Conservation (phyloP, 805 yeast genomes). For the Lachancea waltii region DNA sequence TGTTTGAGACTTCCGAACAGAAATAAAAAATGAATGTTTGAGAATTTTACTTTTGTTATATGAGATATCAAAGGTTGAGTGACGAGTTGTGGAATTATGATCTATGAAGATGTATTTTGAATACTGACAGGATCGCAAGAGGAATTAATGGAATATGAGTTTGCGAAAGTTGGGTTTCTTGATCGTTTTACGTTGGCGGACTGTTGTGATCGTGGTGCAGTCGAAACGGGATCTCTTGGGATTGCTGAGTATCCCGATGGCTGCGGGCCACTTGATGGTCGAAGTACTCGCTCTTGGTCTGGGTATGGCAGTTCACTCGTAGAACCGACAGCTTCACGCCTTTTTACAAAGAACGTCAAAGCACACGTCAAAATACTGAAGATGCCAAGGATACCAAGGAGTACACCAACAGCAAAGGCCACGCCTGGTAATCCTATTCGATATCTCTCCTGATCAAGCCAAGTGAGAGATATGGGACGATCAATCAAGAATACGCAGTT, state of each 20-base stretch:
- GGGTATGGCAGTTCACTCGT: neutral
- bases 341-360: conserved; percentile 2
- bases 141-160: neutral
- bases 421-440: conserved; percentile 60
- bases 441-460: conserved; percentile 50
- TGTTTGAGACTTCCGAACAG: too few species aligned
- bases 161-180: neutral
- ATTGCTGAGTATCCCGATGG: neutral
- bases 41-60: too few species aligned
- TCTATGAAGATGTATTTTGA: too few species aligned
- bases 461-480: conserved; percentile 54
- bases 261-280: neutral
- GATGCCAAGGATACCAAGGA: conserved; percentile 46
- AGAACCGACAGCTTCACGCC: neutral
- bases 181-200: neutral
- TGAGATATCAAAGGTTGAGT: too few species aligned
- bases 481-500: conserved; percentile 62
- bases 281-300: neutral
- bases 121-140: neutral
- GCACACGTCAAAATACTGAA: conserved; percentile 10
- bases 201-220: neutral
- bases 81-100: too few species aligned
- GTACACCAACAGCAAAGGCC: conserved; percentile 61
- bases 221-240: neutral
- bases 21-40: too few species aligned